Evolutionary conservation across 176 grass and related monocot species (phyloP).

Genomic region (Lolium multiflorum): DNA sequence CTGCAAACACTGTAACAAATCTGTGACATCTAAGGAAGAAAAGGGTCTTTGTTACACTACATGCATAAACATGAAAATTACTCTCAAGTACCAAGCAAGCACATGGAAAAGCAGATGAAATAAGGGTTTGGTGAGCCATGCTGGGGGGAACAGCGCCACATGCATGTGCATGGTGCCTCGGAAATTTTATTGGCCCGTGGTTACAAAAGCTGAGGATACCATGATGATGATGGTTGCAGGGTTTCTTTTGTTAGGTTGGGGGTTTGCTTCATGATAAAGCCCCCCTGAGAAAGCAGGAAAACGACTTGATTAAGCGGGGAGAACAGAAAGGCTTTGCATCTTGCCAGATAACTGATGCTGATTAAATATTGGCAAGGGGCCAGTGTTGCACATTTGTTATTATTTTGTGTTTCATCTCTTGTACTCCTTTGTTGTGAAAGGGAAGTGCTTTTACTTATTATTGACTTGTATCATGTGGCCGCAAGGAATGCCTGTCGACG

Average conservation of each 20-base stretch:
- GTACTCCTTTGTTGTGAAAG: neutral
- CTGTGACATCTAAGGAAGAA: neutral
- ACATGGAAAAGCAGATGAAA: slow-evolving; percentile 33
- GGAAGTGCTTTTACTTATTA: slow-evolving; percentile 23
- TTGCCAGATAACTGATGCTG: neutral
- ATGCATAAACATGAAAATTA: neutral
- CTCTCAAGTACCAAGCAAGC: neutral
- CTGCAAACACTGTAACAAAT: neutral
- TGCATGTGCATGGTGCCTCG: slow-evolving; percentile 31
- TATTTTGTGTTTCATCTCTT: neutral
- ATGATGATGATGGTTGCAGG: slow-evolving; percentile 36
- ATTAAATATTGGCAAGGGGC: neutral
- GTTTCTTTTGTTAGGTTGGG: slow-evolving; percentile 43
- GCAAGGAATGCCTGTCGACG: neutral
- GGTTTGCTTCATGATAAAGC: slow-evolving; percentile 59
- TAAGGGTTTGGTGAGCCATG: slow-evolving; percentile 46
- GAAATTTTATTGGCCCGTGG: slow-evolving; percentile 18
- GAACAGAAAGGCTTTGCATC: slow-evolving; percentile 24
- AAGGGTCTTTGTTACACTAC: neutral
- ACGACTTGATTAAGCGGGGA: slow-evolving; percentile 32
- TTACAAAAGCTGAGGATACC: slow-evolving; percentile 40
- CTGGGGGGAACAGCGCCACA: slow-evolving; percentile 18
- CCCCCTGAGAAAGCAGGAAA: slow-evolving; percentile 40
- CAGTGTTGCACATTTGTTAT: neutral
- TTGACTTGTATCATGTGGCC: neutral